These are phyloP conservation scores for Verruconis gallopava DNA, from an alignment of 2,329 filamentous ascomycete genomes.

Conservation along the genomic window DNA sequence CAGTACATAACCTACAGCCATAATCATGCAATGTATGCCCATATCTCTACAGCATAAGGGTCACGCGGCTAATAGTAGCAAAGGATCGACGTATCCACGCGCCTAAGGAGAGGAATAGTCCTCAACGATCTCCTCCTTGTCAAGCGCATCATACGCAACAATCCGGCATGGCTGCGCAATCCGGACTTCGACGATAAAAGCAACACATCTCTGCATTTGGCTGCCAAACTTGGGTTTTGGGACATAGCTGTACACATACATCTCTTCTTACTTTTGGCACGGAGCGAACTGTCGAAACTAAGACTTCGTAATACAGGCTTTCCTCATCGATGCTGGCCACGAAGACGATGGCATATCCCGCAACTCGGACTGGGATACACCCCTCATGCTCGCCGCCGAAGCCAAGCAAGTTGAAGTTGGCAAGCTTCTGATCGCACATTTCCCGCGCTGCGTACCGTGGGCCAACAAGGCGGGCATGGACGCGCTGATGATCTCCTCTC, in stretches of 20 bases:
- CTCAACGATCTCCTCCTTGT: constrained; percentile 62
- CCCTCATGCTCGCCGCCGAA: constrained; percentile 63
- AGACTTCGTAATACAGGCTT: constrained; percentile 27
- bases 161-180: constrained; percentile 61
- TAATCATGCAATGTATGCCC: not conserved
- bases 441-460: constrained; percentile 50
- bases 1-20: too few species aligned
- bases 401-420: constrained; percentile 62
- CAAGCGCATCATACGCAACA: constrained; percentile 59
- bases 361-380: constrained; percentile 69
- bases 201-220: constrained; percentile 75
- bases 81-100: constrained; percentile 68
- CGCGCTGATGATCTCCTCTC: constrained; percentile 35
- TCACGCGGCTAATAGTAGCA: too few species aligned
- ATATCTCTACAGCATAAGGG: too few species aligned
- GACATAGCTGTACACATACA: constrained; percentile 43
- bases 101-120: constrained; percentile 70
- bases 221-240: constrained; percentile 57
- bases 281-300: not conserved
- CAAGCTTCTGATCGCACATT: constrained; percentile 52
- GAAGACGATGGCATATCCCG: constrained; percentile 60
- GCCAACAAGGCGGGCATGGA: constrained; percentile 57
- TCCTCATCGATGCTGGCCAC: constrained; percentile 62
- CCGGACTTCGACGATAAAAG: constrained; percentile 63
- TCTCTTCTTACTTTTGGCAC: not conserved